These are phyloP conservation scores for Nannochloris sp. DNA, from an alignment of 139 green algal species.

Conservation along the genomic window DNA sequence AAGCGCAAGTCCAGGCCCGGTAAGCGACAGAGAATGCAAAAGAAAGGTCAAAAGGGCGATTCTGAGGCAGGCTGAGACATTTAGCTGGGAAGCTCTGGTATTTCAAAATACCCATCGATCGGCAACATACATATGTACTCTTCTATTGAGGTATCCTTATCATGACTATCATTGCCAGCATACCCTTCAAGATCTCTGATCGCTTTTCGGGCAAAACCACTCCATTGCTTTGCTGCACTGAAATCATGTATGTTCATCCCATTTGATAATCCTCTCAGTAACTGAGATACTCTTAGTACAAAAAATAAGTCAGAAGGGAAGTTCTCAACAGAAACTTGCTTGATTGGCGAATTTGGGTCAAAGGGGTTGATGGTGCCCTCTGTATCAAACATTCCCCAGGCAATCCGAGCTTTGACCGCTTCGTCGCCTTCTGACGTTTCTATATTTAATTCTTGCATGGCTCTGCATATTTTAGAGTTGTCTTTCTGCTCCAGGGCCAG, in stretches of 20 bases:
- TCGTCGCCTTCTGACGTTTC: constrained; percentile 47
- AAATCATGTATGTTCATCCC: constrained; percentile 79
- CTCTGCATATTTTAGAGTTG: constrained; percentile 25
- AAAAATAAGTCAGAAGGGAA: constrained; percentile 96
- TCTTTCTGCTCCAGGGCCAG: constrained; percentile 43
- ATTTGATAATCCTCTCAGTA: constrained; percentile 71
- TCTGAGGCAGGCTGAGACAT: not conserved
- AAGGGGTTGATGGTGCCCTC: constrained; percentile 77
- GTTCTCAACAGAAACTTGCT: constrained; percentile 62
- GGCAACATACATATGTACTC: not conserved
- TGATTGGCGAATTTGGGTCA: constrained; percentile 70
- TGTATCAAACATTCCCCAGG: constrained; percentile 93
- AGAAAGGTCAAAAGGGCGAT: not conserved
- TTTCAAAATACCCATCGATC: not conserved
- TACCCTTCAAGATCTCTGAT: constrained; percentile 20
- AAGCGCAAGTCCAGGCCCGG: not conserved
- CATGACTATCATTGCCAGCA: not conserved
- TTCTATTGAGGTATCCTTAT: not conserved
- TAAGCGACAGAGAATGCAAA: not conserved
- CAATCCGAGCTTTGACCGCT: constrained; percentile 56
- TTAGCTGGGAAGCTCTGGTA: not conserved
- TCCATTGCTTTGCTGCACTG: constrained; percentile 62
- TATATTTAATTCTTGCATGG: constrained; percentile 53
- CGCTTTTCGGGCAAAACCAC: constrained; percentile 42
- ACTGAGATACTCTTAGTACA: constrained; percentile 79